Evolutionary conservation across 441 rosid species (phyloP).

Genomic region (Monsonia emarginata): DNA sequence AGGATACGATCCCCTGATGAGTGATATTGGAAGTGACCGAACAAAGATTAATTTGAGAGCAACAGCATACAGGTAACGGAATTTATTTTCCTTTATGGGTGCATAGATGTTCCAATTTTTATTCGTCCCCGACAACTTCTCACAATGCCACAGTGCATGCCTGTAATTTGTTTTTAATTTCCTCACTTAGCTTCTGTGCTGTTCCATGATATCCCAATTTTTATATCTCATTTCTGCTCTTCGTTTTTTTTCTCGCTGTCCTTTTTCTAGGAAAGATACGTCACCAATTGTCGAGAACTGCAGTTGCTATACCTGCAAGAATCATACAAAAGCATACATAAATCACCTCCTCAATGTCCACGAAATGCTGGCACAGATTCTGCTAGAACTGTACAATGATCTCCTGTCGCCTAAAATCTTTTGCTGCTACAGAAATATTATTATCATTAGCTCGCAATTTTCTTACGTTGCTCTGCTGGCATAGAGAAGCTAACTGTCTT

Average conservation of each 20-base stretch:
- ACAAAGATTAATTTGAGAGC: conserved; percentile 56
- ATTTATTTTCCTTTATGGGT: neutral
- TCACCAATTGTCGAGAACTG: conserved; percentile 44
- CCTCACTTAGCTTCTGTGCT: too few species aligned
- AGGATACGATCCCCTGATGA: conserved; percentile 10
- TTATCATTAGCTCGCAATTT: neutral
- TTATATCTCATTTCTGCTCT: too few species aligned
- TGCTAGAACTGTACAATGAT: too few species aligned
- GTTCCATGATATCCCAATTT: too few species aligned
- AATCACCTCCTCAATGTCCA: conserved; percentile 68
- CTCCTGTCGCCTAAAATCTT: too few species aligned
- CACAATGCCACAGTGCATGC: too few species aligned
- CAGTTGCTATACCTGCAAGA: conserved; percentile 56
- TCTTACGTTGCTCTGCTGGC: neutral
- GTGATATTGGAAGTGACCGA: conserved; percentile 28
- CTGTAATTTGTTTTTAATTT: too few species aligned
- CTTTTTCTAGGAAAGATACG: conserved; percentile 44
- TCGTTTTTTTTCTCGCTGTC: neutral
- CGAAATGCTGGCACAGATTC: conserved; percentile 67
- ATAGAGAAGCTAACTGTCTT: neutral
- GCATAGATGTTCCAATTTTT: neutral
- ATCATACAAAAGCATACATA: conserved; percentile 64
- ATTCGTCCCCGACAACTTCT: neutral
- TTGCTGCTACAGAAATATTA: neutral
- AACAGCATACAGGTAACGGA: conserved; percentile 44